Conservation (phyloP, 2,329 filamentous ascomycete species). For the Aureobasidium sp. region DNA sequence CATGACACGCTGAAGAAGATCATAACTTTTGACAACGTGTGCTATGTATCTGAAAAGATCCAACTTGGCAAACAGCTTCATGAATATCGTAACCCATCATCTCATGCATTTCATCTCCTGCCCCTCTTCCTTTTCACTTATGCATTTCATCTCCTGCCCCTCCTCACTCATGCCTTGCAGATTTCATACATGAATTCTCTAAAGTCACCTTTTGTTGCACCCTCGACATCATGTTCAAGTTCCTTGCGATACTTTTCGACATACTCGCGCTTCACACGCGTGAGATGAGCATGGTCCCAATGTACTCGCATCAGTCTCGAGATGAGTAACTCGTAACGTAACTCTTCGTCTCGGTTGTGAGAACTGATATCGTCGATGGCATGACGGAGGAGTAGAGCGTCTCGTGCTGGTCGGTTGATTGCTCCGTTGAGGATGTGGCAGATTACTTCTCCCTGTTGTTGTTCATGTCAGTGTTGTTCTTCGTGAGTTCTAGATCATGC, state of each 20-base stretch:
- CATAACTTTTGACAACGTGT: neutral
- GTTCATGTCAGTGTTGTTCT: neutral
- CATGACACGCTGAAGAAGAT: neutral
- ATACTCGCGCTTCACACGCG: slow-evolving; percentile 71
- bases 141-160: no score
- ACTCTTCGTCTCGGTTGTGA: slow-evolving; percentile 30
- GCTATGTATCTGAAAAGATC: neutral
- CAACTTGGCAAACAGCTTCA: neutral
- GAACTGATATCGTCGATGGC: slow-evolving; percentile 55
- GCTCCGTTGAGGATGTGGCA: slow-evolving; percentile 94
- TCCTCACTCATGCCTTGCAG: neutral
- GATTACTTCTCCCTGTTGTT: slow-evolving; percentile 72
- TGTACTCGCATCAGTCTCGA: slow-evolving; percentile 81
- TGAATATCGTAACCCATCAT: neutral
- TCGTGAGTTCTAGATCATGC: neutral
- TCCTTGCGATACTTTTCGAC: slow-evolving; percentile 64
- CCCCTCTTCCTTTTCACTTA: no score
- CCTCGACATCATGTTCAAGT: slow-evolving; percentile 68
- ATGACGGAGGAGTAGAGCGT: slow-evolving; percentile 84
- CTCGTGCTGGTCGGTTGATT: slow-evolving; percentile 89
- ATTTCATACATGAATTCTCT: slow-evolving; percentile 27
- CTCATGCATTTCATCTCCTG: neutral
- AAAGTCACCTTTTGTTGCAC: slow-evolving; percentile 65
- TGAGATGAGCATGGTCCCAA: slow-evolving; percentile 81
- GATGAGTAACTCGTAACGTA: slow-evolving; percentile 79